A percentile compares a stretch with the other conserved stretches of the same genome.
These are phyloP conservation scores for Dimocarpus longan DNA, from an alignment of 345 rosid species.

Conservation along the genomic window DNA sequence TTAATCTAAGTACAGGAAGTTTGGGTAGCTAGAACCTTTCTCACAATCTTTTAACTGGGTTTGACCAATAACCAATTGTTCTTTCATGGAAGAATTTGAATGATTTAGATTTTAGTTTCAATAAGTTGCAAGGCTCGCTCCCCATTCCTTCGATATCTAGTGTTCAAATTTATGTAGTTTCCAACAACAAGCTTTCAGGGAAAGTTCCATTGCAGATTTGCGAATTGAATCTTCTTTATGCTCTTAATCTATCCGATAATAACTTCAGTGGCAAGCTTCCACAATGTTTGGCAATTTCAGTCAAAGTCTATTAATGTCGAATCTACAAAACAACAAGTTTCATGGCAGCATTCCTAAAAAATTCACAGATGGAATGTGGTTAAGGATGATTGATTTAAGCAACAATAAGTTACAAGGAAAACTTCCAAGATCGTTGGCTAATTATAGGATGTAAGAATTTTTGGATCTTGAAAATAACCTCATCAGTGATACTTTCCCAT, in stretches of 20 bases:
- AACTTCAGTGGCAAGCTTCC: slow-evolving; percentile 27
- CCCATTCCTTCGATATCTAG: slow-evolving; percentile 17
- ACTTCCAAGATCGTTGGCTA: slow-evolving; percentile 20
- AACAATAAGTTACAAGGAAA: slow-evolving; percentile 15
- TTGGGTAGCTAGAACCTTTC: background rate
- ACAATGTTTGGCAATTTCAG: slow-evolving; percentile 30
- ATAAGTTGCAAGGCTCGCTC: background rate
- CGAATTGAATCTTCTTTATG: background rate
- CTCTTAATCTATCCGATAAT: slow-evolving; percentile 27
- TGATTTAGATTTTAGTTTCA: no score
- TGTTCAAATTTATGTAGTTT: rapidly evolving
- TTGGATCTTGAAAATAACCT: slow-evolving; percentile 24
- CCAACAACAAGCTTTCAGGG: no score
- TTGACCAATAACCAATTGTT: background rate
- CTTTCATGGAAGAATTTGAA: background rate
- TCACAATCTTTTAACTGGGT: slow-evolving; percentile 6
- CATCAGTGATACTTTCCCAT: slow-evolving; percentile 26
- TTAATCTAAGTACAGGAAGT: background rate
- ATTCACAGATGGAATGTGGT: background rate
- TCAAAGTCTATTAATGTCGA: background rate
- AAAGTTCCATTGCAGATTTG: slow-evolving; percentile 20
- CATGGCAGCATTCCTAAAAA: slow-evolving; percentile 18
- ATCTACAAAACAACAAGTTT: slow-evolving; percentile 26
- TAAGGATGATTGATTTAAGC: slow-evolving; percentile 25
- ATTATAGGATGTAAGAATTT: background rate